Evolutionary conservation across 1,284 basidiomycete species (phyloP).

Genomic region (Pascua sp.): DNA sequence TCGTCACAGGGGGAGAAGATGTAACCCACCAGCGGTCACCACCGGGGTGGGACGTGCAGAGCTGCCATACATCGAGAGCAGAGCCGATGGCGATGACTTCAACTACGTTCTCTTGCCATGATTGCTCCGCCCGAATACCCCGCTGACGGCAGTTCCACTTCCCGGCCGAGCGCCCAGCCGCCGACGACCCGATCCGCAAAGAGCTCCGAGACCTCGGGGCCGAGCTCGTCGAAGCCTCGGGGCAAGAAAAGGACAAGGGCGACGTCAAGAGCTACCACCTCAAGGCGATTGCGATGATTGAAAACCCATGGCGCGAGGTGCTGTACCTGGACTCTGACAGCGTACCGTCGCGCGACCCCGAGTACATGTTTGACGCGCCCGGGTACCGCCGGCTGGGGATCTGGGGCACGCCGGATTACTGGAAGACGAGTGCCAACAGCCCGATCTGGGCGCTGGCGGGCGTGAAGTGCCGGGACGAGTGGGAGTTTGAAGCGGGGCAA

Average conservation of each 20-base stretch:
- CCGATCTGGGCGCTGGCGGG: conserved; percentile 53
- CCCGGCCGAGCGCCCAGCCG: conserved; percentile 45
- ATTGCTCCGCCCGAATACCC: not conserved
- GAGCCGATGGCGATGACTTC: too few species aligned
- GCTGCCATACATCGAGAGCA: too few species aligned
- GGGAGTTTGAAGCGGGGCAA: conserved; percentile 54
- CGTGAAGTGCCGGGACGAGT: conserved; percentile 54
- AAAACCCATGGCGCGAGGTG: conserved; percentile 51
- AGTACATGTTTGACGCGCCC: conserved; percentile 50
- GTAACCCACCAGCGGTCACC: too few species aligned
- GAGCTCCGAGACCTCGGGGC: conserved; percentile 46
- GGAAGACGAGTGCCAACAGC: conserved; percentile 50
- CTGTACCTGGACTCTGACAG: conserved; percentile 53
- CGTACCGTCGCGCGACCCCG: conserved; percentile 48
- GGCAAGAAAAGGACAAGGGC: conserved; percentile 42
- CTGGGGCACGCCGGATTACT: conserved; percentile 46
- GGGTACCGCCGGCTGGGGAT: conserved; percentile 47
- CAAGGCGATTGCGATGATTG: conserved; percentile 52
- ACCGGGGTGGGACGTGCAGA: too few species aligned
- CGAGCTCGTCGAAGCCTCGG: conserved; percentile 43
- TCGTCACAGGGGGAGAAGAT: too few species aligned
- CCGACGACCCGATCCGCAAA: conserved; percentile 37
- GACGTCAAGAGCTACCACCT: conserved; percentile 50
- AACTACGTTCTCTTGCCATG: not conserved
- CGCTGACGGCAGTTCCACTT: conserved; percentile 46